Evolutionary conservation across 352 stramenopile genomes (phyloP), one percentile per base, ranked within the genome.

Genomic region (Pythium aquatile): DNA sequence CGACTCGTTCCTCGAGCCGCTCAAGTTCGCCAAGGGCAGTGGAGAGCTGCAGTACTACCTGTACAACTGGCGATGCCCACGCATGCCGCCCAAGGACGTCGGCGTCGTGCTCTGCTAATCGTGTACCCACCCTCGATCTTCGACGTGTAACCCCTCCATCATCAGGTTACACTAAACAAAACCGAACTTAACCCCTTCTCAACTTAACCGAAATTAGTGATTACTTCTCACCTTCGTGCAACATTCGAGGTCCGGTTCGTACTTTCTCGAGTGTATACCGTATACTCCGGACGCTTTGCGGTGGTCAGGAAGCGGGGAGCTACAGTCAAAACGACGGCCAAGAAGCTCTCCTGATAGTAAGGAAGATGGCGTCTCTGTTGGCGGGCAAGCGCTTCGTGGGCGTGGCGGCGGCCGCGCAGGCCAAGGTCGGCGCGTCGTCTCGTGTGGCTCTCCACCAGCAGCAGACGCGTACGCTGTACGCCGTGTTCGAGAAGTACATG

Each of bases 401-500:
- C 37, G 51, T 39, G 40, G 47, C 39, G 40, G 46, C 47, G 51
- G 58, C 49, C 55, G 49, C 28, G 58, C 57, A 47, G 35, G 61
- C 42, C 24, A 13, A 24, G 20, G 56, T 66, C 6, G 54, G 58
- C 28, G 39, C 56, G 8, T 24, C 20, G 20, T n/a, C 58, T 3
- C 47, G 47, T 35, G 47, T 54, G 28, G 10, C 5, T 14, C 3
- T 54, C 47, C 26, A 54, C 29, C 68, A 74, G 13, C 13, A 62
- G 54, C 83, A 94, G 68, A 76, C 74, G 62, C 87, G 87, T 46
- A 83, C 83, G 20, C 82, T 94, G 73, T 91, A 82, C 68, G 88
- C 81, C 13, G 66, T 96, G 11, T 79, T 80, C 32, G 78, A 94
- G 65, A 96, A 96, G 70, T 96, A 96, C 70, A 61, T 75, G 48